Evolutionary conservation across 139 green algal species (phyloP), one percentile per base, ranked within the genome.

Genomic region (Chlamydomonas incerta): DNA sequence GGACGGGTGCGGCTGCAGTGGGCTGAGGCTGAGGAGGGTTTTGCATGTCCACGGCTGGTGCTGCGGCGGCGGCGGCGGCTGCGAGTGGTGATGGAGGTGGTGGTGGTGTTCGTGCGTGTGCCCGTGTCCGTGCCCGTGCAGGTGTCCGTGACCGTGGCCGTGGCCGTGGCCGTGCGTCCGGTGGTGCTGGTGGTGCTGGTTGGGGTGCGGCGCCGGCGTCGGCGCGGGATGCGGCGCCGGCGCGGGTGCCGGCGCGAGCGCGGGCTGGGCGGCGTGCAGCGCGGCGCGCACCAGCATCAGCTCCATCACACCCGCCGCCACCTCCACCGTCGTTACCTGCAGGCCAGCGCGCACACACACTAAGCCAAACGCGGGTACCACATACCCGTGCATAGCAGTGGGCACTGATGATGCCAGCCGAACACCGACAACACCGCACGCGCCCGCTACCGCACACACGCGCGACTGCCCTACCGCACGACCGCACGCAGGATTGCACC

Each of bases 251-350:
- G 41, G 41, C 41, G 41, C 41, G 41, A 13, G 41, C 6, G 41
- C 6, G 5, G 5, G 41, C 41, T 50, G 18, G 10, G 55, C 55
- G 6, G 20, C 20, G 55, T 26, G 20, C 55, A 6, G 21, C 55
- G 60, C 20, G 60, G 60, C 2, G 17, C 65, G 79, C 41, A 85
- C 60, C 23, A 85, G 66, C n/a, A 85, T 21, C 33, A 85, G 66
- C 79, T 85, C 79, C 13, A 85, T 15, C 3, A 73, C 29, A 0
- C 79, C 79, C 8, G 79, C 63, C 18, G 66, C 79, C 66, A 85
- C 26, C 46, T 85, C 79, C 65, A 85, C 66, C 47, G 31, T 75
- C 47, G 79, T 85, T 20, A 75, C 79, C 79, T 85, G 65, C n/a
- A n/a, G n/a, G n/a, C n/a, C n/a, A n/a, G n/a, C n/a, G n/a, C n/a